phyloP scores from a whole-genome alignment of 2,329 filamentous ascomycete genomes.

The Aspergillus costaricaensis region DNA sequence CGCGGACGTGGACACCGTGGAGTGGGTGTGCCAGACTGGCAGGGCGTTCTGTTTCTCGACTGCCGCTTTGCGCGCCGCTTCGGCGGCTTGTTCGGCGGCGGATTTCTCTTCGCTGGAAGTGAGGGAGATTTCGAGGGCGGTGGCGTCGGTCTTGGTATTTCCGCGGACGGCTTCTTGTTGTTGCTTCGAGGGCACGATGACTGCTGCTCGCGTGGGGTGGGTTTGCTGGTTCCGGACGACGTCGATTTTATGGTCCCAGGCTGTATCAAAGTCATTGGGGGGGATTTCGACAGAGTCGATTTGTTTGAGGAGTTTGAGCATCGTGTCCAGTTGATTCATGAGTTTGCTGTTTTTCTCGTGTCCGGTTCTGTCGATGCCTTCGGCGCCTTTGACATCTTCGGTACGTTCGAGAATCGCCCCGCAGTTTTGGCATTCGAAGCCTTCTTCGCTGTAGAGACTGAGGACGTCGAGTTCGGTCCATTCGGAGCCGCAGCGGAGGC shows the following conservation, averaged over 20 bases:
- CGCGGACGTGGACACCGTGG: slow-evolving; percentile 44
- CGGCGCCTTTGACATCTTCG: slow-evolving; percentile 47
- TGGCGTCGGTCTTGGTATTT: slow-evolving; percentile 46
- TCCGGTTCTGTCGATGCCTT: slow-evolving; percentile 48
- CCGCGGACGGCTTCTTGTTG: slow-evolving; percentile 44
- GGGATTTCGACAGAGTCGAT: slow-evolving; percentile 52
- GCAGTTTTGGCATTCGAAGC: slow-evolving; percentile 85
- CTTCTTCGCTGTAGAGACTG: slow-evolving; percentile 65
- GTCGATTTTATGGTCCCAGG: slow-evolving; percentile 52
- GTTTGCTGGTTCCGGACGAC: slow-evolving; percentile 47
- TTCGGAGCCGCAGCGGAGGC: slow-evolving; percentile 75
- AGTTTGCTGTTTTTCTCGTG: slow-evolving; percentile 54
- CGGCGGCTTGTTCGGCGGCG: slow-evolving; percentile 51
- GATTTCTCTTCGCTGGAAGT: slow-evolving; percentile 52
- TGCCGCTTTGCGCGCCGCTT: slow-evolving; percentile 50
- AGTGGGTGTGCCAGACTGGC: slow-evolving; percentile 56
- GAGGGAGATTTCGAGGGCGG: slow-evolving; percentile 52
- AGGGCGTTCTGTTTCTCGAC: slow-evolving; percentile 55
- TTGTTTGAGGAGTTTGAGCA: slow-evolving; percentile 50
- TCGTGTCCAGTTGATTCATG: slow-evolving; percentile 50
- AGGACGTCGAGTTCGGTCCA: slow-evolving; percentile 90
- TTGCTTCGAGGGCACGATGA: slow-evolving; percentile 43
- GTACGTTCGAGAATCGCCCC: slow-evolving; percentile 49
- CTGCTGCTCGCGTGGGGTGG: slow-evolving; percentile 43
- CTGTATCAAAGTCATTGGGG: slow-evolving; percentile 51